phyloP scores from a whole-genome alignment of 208 protist species.

The Endotrypanum monterogeii region DNA sequence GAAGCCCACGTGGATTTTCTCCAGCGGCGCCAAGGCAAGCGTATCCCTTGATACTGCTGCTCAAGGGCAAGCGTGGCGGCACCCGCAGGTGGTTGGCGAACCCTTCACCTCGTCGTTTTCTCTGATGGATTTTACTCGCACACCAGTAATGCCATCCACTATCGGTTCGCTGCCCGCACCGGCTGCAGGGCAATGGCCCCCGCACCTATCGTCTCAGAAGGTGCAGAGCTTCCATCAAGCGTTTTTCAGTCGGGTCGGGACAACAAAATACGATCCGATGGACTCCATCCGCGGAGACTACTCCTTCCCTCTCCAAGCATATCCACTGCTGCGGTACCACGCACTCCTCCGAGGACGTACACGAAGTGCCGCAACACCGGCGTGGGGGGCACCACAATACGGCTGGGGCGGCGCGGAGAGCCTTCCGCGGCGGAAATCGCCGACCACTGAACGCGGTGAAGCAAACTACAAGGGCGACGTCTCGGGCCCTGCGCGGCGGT shows the following conservation, averaged over 20 bases:
- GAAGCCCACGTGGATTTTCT: neutral
- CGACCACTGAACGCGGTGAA: neutral
- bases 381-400: neutral
- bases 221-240: neutral
- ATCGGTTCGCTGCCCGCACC: neutral
- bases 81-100: neutral
- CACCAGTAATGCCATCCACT: neutral
- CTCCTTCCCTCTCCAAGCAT: constrained; percentile 25
- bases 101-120: neutral
- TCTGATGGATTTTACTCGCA: neutral
- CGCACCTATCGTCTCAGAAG: neutral
- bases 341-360: neutral
- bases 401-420: neutral
- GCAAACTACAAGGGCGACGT: neutral
- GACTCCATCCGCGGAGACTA: constrained; percentile 17
- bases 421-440: neutral
- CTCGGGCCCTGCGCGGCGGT: neutral
- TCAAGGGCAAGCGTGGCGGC: neutral
- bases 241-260: constrained; percentile 18
- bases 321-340: constrained; percentile 1
- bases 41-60: neutral
- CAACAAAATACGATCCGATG: neutral
- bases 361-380: neutral
- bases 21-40: neutral
- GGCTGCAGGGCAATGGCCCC: neutral